phyloP scores from a whole-genome alignment of 495 filamentous ascomycete genomes.

The Lichina pygmaea region DNA sequence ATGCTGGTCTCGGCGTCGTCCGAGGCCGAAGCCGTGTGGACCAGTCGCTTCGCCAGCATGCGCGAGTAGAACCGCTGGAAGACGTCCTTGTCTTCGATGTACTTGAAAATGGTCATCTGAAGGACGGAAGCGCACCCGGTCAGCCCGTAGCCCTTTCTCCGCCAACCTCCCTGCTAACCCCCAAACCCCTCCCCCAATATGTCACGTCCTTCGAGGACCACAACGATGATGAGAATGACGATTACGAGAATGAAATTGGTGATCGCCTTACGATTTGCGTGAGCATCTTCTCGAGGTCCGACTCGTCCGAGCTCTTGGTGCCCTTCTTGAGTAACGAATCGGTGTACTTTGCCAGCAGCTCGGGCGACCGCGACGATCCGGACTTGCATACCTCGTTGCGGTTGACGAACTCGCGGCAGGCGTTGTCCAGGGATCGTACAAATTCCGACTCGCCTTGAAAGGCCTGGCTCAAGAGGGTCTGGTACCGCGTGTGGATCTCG shows the following conservation, averaged over 20 bases:
- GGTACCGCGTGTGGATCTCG: slow-evolving; percentile 81
- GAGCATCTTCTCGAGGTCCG: slow-evolving; percentile 69
- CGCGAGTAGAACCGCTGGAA: slow-evolving; percentile 99
- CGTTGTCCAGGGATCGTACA: slow-evolving; percentile 86
- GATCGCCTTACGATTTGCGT: slow-evolving; percentile 36
- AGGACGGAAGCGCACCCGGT: not conserved
- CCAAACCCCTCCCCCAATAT: too few species aligned
- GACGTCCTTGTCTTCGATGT: slow-evolving; percentile 98
- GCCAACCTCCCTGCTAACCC: too few species aligned
- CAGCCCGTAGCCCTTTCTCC: too few species aligned
- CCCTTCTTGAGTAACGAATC: slow-evolving; percentile 84
- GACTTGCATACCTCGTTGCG: slow-evolving; percentile 84
- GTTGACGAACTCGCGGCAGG: slow-evolving; percentile 94
- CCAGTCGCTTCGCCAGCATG: slow-evolving; percentile 81
- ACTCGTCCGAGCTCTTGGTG: slow-evolving; percentile 69
- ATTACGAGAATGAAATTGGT: not conserved
- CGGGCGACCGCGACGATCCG: slow-evolving; percentile 75
- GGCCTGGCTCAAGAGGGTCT: slow-evolving; percentile 67
- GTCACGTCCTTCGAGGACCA: too few species aligned
- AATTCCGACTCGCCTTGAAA: slow-evolving; percentile 95
- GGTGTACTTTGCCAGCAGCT: slow-evolving; percentile 87
- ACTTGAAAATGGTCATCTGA: slow-evolving; percentile 95
- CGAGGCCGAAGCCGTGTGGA: slow-evolving; percentile 80
- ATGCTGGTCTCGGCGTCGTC: slow-evolving; percentile 97
- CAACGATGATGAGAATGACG: too few species aligned